Evolutionary conservation across 2,329 filamentous ascomycete species (phyloP), one percentile per base, ranked within the genome.

Genomic region (Ophiostoma sp.): DNA sequence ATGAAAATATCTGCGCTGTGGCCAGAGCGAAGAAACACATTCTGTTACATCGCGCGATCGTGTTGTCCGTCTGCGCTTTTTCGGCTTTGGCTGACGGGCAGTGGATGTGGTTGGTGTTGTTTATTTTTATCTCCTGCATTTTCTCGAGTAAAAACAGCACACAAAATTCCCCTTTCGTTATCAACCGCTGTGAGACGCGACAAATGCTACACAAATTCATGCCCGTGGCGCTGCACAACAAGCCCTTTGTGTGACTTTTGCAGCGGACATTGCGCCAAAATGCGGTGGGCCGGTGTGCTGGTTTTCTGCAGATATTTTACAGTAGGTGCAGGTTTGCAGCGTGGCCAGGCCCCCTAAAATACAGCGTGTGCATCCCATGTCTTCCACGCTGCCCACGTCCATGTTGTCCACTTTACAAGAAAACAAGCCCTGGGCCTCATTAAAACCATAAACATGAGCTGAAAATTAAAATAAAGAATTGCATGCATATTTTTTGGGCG

Each of bases 31-130:
- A 61, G 22, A 61, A n/a, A 61, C 52, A 36, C 28, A 61, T 70
- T 45, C 69, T 61, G 69, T 70, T 45, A 70, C 69, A 70, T 61
- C 69, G 69, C 52, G 69, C 69, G 33, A 70, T 70, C 69, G 52
- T 70, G 50, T 17, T 55, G 66, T 9, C 48, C 19, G 64, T 52
- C 64, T 63, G 59, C 7, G 19, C 48, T 25, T 42, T 45, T 42
- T 25, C 36, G 36, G 39, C 63, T 42, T 68, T 48, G 15, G 50
- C 50, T 55, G 59, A n/a, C n/a, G 33, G 33, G n/a, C 33, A 12
- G n/a, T 17, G 33, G 22, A 7, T 15, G 42, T 19, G n/a, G 33
- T 7, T 15, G 33, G 59, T 45, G n/a, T 66, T 66, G 36, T 45
- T 45, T 66, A 42, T 66, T 66, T 64, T 66, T 28, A 28, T 66